Evolutionary conservation across 2,329 filamentous ascomycete genomes (phyloP).

Genomic region (Xylariaceae sp.): DNA sequence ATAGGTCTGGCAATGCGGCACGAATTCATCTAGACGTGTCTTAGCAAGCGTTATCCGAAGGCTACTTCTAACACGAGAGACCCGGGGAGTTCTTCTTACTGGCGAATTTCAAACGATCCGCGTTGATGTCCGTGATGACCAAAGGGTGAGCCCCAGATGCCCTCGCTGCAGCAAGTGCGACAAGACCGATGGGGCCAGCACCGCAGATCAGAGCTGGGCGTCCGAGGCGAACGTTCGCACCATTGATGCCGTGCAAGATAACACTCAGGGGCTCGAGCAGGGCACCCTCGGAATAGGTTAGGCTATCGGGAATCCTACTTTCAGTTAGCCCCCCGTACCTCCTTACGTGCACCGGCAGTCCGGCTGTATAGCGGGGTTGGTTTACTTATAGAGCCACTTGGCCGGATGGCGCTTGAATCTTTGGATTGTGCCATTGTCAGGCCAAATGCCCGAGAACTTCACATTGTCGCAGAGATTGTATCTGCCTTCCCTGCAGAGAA

Average conservation of each 20-base stretch:
- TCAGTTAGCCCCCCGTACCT: neutral
- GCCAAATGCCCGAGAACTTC: slow-evolving; percentile 56
- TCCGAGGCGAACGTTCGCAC: slow-evolving; percentile 48
- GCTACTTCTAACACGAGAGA: too few relatives aligned
- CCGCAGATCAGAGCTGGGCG: slow-evolving; percentile 53
- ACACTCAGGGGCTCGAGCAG: slow-evolving; percentile 61
- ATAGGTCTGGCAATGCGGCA: slow-evolving; percentile 50
- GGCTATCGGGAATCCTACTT: slow-evolving; percentile 43
- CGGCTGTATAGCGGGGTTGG: too few relatives aligned
- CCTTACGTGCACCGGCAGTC: too few relatives aligned
- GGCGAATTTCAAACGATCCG: slow-evolving; percentile 51
- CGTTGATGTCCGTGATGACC: slow-evolving; percentile 58
- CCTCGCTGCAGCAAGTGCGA: slow-evolving; percentile 50
- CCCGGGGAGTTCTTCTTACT: slow-evolving; percentile 19
- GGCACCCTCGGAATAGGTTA: slow-evolving; percentile 54
- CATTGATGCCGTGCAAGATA: slow-evolving; percentile 54
- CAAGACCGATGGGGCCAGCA: slow-evolving; percentile 58
- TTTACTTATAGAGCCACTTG: slow-evolving; percentile 50
- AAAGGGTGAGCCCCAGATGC: slow-evolving; percentile 59
- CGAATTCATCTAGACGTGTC: slow-evolving; percentile 36
- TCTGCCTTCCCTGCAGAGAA: slow-evolving; percentile 52
- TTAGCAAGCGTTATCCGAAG: neutral
- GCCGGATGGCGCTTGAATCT: slow-evolving; percentile 57
- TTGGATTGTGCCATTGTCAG: slow-evolving; percentile 55
- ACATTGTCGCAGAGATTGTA: slow-evolving; percentile 62